Evolutionary conservation across 495 filamentous ascomycete species (phyloP), one percentile per base, ranked within the genome.

Genomic region (Annulohypoxylon moriforme): DNA sequence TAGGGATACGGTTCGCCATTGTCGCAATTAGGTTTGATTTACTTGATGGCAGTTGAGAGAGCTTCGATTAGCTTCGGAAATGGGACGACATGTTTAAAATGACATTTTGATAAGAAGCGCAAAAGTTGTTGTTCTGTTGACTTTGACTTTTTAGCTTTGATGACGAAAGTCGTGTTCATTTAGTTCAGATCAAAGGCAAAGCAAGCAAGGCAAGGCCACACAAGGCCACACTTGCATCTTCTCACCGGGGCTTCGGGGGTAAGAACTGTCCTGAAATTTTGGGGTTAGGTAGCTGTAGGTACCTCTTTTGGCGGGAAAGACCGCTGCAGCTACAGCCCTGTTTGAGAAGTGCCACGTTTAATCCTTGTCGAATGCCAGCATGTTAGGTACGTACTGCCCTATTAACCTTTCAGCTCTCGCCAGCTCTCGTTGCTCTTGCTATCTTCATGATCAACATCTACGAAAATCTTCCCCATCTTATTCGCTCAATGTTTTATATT

Each of bases 1-100:
- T 70, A 62, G 68, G 55, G 64, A 77, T 76, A 9, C 10, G 68
- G 47, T 77, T 76, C 69, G 53, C 73, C 76, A 77, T 77, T 66
- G 71, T 74, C 56, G 42, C 36, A 42, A 42, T 55, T 56, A 18
- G n/a, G 40, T 40, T 64, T 62, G 62, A 61, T 60, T 64, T 7
- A 61, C 40, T 42, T 25, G 34, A 22, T 27, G 11, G 25, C 40
- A 53, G 14, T 29, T 38, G 56, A 52, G 31, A 20, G 46, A 49
- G 46, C n/a, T 46, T 34, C 3, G 29, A 34, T 57, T 67, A 72
- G 14, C 49, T 67, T 62, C 20, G 58, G 13, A 34, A 47, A 33
- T 4, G 55, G 20, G 33, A 24, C 52, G 46, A 68, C 69, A 67
- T 67, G 18, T 60, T 72, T 25, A 64, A 64, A 55, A 40, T 11